These are phyloP conservation scores for Colletotrichum liriopes DNA, from an alignment of 2,329 filamentous ascomycete genomes.

Conservation along the genomic window DNA sequence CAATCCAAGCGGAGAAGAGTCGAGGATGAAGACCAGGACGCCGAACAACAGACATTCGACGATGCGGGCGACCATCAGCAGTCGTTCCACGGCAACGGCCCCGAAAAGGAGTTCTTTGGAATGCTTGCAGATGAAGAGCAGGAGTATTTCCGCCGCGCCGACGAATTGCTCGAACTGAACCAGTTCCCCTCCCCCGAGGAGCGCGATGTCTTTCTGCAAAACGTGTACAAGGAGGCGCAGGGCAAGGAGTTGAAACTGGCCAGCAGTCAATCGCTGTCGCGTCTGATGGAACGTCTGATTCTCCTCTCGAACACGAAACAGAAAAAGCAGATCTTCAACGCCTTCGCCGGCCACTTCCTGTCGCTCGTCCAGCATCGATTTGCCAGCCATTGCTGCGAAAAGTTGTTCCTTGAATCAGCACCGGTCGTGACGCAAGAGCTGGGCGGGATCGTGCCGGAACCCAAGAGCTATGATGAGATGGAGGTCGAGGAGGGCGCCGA, in stretches of 20 bases:
- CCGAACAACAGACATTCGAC: slow-evolving; percentile 42
- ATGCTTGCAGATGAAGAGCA: slow-evolving; percentile 94
- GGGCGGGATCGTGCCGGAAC: slow-evolving; percentile 59
- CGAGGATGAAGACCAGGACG: slow-evolving; percentile 45
- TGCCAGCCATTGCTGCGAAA: slow-evolving; percentile 97
- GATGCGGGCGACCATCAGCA: slow-evolving; percentile 49
- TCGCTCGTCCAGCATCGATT: slow-evolving; percentile 95
- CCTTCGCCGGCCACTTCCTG: slow-evolving; percentile 89
- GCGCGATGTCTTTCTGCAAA: slow-evolving; percentile 79
- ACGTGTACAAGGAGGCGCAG: slow-evolving; percentile 87
- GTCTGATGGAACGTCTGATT: slow-evolving; percentile 93
- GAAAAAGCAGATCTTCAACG: slow-evolving; percentile 88
- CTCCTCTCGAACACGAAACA: slow-evolving; percentile 83
- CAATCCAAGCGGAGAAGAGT: slow-evolving; percentile 45
- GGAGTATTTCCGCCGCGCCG: slow-evolving; percentile 93
- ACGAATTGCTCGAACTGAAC: slow-evolving; percentile 91
- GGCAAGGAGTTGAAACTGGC: slow-evolving; percentile 97
- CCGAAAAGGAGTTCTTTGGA: slow-evolving; percentile 88
- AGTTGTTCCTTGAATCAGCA: slow-evolving; percentile 88
- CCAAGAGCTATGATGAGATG: slow-evolving; percentile 60
- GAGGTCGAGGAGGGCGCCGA: slow-evolving; percentile 60
- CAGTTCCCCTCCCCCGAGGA: slow-evolving; percentile 86
- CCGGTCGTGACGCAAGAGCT: slow-evolving; percentile 84
- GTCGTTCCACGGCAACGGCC: slow-evolving; percentile 46
- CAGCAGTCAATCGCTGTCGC: slow-evolving; percentile 94